phyloP scores from a whole-genome alignment of 2,329 filamentous ascomycete genomes.

The Trichoderma sp. region DNA sequence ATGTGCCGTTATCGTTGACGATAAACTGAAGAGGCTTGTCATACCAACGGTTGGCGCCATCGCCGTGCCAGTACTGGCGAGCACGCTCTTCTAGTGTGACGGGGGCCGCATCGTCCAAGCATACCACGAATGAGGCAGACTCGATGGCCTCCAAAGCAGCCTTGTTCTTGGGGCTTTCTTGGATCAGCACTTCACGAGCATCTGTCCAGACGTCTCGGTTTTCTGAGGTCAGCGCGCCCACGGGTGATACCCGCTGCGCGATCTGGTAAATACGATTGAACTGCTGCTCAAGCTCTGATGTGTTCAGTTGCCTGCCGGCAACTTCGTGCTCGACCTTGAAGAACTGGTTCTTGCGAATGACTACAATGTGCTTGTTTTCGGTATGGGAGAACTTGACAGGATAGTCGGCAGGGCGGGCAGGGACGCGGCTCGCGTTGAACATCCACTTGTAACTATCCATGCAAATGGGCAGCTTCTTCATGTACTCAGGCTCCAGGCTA shows the following conservation, averaged over 20 bases:
- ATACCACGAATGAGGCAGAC: slow-evolving; percentile 86
- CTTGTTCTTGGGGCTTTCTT: slow-evolving; percentile 77
- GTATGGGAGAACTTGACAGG: slow-evolving; percentile 75
- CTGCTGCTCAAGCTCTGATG: slow-evolving; percentile 84
- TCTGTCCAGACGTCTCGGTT: slow-evolving; percentile 94
- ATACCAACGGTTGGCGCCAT: slow-evolving; percentile 93
- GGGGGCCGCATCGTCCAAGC: slow-evolving; percentile 86
- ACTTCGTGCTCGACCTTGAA: slow-evolving; percentile 87
- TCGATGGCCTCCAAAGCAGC: slow-evolving; percentile 79
- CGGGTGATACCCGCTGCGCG: slow-evolving; percentile 68
- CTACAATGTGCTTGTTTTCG: slow-evolving; percentile 84
- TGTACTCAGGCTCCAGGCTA: slow-evolving; percentile 92
- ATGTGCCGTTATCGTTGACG: slow-evolving; percentile 95
- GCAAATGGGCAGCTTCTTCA: slow-evolving; percentile 95
- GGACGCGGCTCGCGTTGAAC: slow-evolving; percentile 92
- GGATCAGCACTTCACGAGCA: slow-evolving; percentile 73
- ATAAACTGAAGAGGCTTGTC: slow-evolving; percentile 99
- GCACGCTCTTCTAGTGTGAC: slow-evolving; percentile 95
- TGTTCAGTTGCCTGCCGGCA: slow-evolving; percentile 81
- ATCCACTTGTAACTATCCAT: slow-evolving; percentile 99
- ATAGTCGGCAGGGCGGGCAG: slow-evolving; percentile 78
- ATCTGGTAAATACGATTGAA: slow-evolving; percentile 82
- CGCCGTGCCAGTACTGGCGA: slow-evolving; percentile 96
- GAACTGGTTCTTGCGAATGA: slow-evolving; percentile 93
- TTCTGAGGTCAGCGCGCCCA: slow-evolving; percentile 85